Evolutionary conservation across 2,329 filamentous ascomycete species (phyloP), one percentile per base, ranked within the genome.

Genomic region (Ophiosphaerella herpotricha): DNA sequence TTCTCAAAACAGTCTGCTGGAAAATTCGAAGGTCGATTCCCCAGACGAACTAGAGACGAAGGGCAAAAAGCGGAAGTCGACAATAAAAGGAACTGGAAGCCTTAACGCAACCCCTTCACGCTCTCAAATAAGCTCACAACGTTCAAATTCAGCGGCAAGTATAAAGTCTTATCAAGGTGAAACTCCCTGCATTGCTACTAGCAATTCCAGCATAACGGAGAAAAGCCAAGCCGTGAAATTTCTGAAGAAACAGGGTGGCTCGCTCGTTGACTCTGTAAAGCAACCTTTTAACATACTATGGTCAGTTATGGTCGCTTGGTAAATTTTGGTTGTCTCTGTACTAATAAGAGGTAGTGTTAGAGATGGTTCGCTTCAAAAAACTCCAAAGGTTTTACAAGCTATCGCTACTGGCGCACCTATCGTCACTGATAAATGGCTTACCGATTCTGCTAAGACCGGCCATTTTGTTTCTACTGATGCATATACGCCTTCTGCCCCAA

Each of bases 391-490:
- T 3, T 63, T 81, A 4, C 67, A 74, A 13, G 69, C 75, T 4
- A 64, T 81, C 6, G 70, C 74, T 9, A 58, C 72, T 1, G 77
- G 77, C 9, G 74, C 77, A 40, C 65, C 68, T 3, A 74, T 82
- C 26, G 74, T 81, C 2, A 77, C 74, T 1, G 77, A 81, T 46
- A 59, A 71, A 4, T 81, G 79, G 79, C 60, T 80, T 5, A 42
- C 54, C 0, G 69, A 76, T 4, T 77, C 75, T 23, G 64, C 68
- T 13, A 64, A 68, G 31, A 55, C 64, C n/a, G 64, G 61, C 2
- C 48, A 55, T 3, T 61, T 80, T 13, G 71, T 78, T 4, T 61
- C 72, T 2, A 57, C 73, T 1, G 46, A 60, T 0, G 41, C 50
- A 0, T 78, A 71, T 55, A 60, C 69, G n/a, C 73, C 75, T 0